Evolutionary conservation across 1,284 basidiomycete genomes (phyloP).

Genomic region (Heterobasidion occidentale): DNA sequence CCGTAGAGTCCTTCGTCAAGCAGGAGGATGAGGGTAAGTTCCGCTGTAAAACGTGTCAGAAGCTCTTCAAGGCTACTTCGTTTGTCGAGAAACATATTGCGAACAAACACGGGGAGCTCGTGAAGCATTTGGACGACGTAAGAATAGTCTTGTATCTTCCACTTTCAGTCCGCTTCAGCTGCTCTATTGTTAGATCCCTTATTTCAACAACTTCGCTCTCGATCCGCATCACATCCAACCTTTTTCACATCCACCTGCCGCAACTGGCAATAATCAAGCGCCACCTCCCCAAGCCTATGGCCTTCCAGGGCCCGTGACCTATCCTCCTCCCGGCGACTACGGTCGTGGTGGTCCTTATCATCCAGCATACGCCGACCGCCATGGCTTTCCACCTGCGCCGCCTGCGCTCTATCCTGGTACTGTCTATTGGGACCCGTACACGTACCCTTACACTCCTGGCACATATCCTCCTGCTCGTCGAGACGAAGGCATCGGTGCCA

Average conservation of each 20-base stretch:
- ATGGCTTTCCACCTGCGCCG: constrained; percentile 26
- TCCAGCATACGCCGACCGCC: not conserved
- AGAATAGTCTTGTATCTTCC: constrained; percentile 8
- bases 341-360: constrained; percentile 24
- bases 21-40: constrained; percentile 95
- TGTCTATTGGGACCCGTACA: constrained; percentile 51
- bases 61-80: constrained; percentile 91
- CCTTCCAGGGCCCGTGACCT: constrained; percentile 50
- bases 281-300: constrained; percentile 77
- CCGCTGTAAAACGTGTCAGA: constrained; percentile 89
- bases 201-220: constrained; percentile 90
- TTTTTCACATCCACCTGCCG: constrained; percentile 66
- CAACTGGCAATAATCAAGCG: constrained; percentile 53
- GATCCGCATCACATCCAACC: constrained; percentile 90
- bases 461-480: constrained; percentile 36
- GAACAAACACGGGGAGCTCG: constrained; percentile 80
- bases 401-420: constrained; percentile 24
- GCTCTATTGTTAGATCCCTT: constrained; percentile 29
- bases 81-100: constrained; percentile 94
- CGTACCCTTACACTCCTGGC: constrained; percentile 19
- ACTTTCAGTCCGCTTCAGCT: not conserved
- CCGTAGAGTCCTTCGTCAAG: constrained; percentile 74
- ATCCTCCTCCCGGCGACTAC: constrained; percentile 33
- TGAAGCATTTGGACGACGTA: constrained; percentile 74
- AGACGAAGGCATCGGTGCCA: constrained; percentile 46